Percentiles rank a stretch among this genome's conserved stretches.
Evolutionary conservation across 208 protist species (phyloP).

Genomic region (Blechomonas ayalai): DNA sequence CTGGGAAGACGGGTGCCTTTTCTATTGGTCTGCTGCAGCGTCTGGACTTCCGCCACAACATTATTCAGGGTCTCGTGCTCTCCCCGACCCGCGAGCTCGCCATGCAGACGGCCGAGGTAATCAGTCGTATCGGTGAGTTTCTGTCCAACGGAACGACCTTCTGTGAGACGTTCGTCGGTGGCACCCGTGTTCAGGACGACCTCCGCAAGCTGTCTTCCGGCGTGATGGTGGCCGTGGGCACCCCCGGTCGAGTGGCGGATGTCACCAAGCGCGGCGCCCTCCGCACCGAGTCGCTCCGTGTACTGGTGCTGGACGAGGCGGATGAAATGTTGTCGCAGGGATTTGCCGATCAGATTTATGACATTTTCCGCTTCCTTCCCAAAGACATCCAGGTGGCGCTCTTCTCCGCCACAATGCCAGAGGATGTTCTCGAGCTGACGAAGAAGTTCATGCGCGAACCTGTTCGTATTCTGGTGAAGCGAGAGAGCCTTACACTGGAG

Average conservation of each 20-base stretch:
- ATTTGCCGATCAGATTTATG: conserved; percentile 98
- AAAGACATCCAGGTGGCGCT: conserved; percentile 96
- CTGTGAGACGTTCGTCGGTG: conserved; percentile 90
- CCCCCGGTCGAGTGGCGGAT: conserved; percentile 97
- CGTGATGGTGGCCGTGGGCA: conserved; percentile 95
- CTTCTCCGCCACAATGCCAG: conserved; percentile 98
- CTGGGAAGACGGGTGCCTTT: conserved; percentile 99
- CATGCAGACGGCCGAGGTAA: conserved; percentile 95
- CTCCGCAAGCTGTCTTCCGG: conserved; percentile 88
- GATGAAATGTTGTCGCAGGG: conserved; percentile 98
- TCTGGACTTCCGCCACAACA: conserved; percentile 82
- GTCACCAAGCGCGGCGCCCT: conserved; percentile 93
- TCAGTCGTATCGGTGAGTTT: conserved; percentile 95
- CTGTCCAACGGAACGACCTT: conserved; percentile 78
- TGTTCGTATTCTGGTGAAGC: conserved; percentile 98
- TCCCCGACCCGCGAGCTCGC: conserved; percentile 96
- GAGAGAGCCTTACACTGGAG: conserved; percentile 98
- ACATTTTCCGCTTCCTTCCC: conserved; percentile 97
- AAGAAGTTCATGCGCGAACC: conserved; percentile 99
- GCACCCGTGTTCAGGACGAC: conserved; percentile 95
- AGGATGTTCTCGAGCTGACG: conserved; percentile 98
- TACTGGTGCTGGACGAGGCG: conserved; percentile 98
- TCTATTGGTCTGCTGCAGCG: conserved; percentile 93
- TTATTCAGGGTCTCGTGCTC: conserved; percentile 94
- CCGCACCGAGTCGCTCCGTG: conserved; percentile 86